A percentile compares a stretch with the other conserved stretches of the same genome.
Conservation (phyloP, 306 rosid species). For the Boehmeria nivea region DNA sequence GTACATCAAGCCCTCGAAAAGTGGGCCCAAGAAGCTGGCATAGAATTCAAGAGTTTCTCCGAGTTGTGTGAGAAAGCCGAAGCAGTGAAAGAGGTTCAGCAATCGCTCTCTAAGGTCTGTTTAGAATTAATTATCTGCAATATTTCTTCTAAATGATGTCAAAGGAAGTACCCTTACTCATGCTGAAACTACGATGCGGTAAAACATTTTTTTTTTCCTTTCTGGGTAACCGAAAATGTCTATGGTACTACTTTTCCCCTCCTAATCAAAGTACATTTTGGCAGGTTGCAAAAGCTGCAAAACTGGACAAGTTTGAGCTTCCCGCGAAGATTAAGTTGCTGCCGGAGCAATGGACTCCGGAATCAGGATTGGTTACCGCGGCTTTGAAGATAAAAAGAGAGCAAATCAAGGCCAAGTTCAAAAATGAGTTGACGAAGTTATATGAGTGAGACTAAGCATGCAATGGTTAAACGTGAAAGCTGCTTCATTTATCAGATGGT, state of each 20-base stretch:
- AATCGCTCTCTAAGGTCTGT: slow-evolving; percentile 73
- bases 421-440: slow-evolving; percentile 55
- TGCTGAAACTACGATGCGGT: no score
- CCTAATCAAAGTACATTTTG: neutral
- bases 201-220: no score
- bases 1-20: slow-evolving; percentile 45
- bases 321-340: slow-evolving; percentile 72
- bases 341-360: slow-evolving; percentile 82
- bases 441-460: slow-evolving; percentile 49
- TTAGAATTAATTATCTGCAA: neutral
- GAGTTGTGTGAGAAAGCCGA: slow-evolving; percentile 75
- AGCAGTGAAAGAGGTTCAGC: slow-evolving; percentile 59
- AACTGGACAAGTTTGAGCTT: slow-evolving; percentile 63
- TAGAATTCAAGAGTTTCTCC: slow-evolving; percentile 43
- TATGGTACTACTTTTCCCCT: no score
- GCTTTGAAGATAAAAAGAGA: slow-evolving; percentile 91
- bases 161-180: no score
- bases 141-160: neutral
- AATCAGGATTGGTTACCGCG: slow-evolving; percentile 89
- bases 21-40: slow-evolving; percentile 76
- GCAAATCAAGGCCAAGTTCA: slow-evolving; percentile 68
- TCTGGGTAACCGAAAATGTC: no score
- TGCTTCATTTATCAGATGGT: neutral
- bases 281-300: slow-evolving; percentile 66
- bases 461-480: neutral